Percentiles rank a stretch among this genome's conserved stretches.
Conservation (phyloP, 176 grass and related monocot genomes). For the Zizania latifolia region DNA sequence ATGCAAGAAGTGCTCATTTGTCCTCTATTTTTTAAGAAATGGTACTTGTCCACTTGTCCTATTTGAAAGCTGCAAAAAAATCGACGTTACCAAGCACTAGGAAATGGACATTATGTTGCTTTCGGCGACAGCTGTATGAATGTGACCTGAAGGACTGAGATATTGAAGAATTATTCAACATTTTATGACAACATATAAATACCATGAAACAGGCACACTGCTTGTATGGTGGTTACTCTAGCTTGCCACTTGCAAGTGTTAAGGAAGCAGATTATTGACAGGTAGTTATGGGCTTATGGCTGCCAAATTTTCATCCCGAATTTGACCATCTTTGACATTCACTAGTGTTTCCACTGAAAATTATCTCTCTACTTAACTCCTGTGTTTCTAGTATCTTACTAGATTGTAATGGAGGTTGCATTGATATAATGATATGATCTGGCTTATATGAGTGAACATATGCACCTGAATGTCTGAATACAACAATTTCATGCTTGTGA, state of each 20-base stretch:
- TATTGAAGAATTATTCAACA: background rate
- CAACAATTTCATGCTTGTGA: background rate
- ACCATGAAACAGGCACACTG: background rate
- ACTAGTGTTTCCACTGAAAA: background rate
- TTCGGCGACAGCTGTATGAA: background rate
- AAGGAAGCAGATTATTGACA: background rate
- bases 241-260: background rate
- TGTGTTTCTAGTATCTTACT: background rate
- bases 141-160: background rate
- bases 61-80: background rate
- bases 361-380: background rate
- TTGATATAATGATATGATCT: background rate
- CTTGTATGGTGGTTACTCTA: background rate
- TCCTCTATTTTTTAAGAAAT: background rate
- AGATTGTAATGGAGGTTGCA: background rate
- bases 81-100: background rate
- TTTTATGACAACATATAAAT: background rate
- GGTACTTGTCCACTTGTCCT: background rate
- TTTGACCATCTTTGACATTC: background rate
- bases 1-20: background rate
- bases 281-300: background rate
- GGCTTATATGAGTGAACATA: background rate
- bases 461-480: background rate
- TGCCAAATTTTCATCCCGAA: background rate
- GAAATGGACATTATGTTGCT: background rate